Base-by-base conservation (phyloP, 1,284 basidiomycete species). In the Lignosus rhinocerotis region DNA sequence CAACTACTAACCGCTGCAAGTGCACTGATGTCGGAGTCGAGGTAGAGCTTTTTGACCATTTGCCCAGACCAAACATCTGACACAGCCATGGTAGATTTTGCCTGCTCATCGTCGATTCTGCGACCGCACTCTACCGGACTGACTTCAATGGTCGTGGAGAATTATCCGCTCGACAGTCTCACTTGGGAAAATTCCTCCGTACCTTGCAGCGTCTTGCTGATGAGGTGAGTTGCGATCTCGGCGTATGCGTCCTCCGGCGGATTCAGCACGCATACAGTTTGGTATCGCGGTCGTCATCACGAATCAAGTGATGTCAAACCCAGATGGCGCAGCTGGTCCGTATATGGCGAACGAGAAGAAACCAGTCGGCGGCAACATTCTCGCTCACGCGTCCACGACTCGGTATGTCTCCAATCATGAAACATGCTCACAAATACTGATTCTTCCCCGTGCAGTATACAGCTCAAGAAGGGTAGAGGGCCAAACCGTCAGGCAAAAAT, bases 231-330 rank as follows among this genome's bases (percentile, higher is more conserved):
- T 53, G 43, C 10, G 19, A 16, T n/a, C 5, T 1, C 31, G 52
- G 14, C 9, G 9, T 38, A 25, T 30, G 3, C 42, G 30, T 39
- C 25, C 3, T 42, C 21, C 47, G 14, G 39, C 38, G 41, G 43
- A 16, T 19, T 59, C n/a, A 59, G 33, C 32, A 59, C 25, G 6
- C 53, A 31, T 63, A 9, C 61, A 96, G 94, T 99, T 94, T 69
- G 97, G 96, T 33, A 93, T 99, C 31, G 96, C 96, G 0, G 96
- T 99, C 16, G 95, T 99, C 4, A 89, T 98, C 53, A 95, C 94
- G 6, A 99, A 99, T 72, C 97, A 99, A 75, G 97, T 99, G 60
- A 98, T 99, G 80, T 98, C 97, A 16, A 96, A 90, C 65, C 96
- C 97, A 1, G 97, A 99, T 70, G 93, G 92, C 12, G 87, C 91